phyloP scores from a whole-genome alignment of 2,329 filamentous ascomycete species.

The Fusarium zealandicum region DNA sequence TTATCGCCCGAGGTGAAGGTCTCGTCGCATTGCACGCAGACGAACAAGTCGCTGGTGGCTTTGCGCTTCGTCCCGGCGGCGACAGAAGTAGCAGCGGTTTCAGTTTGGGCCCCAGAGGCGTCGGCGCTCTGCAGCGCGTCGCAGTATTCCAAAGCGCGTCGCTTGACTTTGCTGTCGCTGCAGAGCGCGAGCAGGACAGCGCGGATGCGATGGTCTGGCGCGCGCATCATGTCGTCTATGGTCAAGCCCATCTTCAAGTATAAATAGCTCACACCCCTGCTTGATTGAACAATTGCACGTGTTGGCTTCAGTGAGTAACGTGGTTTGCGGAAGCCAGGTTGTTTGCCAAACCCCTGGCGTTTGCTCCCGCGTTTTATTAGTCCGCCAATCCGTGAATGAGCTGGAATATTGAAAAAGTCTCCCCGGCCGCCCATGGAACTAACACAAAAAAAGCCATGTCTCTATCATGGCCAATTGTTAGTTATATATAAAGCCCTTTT shows the following conservation, averaged over 20 bases:
- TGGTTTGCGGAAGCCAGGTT: not conserved
- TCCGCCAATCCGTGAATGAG: constrained; percentile 1
- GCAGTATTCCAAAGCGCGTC: constrained; percentile 13
- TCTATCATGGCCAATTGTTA: not conserved
- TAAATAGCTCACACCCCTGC: no score
- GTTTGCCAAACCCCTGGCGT: not conserved
- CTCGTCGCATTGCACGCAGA: constrained; percentile 27
- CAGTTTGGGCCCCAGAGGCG: not conserved
- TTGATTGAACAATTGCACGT: no score
- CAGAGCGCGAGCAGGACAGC: constrained; percentile 32
- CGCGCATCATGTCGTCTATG: constrained; percentile 10
- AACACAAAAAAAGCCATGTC: not conserved
- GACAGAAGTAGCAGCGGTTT: no score
- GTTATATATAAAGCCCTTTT: not conserved
- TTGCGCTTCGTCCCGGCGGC: constrained; percentile 24
- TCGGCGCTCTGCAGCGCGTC: constrained; percentile 4
- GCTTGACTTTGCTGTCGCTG: not conserved
- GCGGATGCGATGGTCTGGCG: constrained; percentile 27
- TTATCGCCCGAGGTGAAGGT: constrained; percentile 21
- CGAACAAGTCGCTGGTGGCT: constrained; percentile 17
- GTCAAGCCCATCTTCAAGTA: not conserved
- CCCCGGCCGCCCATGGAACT: not conserved
- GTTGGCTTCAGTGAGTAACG: not conserved
- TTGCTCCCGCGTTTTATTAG: not conserved
- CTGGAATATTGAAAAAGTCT: not conserved